Base-by-base conservation (phyloP, 139 green algal genomes). In the Mesostigma viride region DNA sequence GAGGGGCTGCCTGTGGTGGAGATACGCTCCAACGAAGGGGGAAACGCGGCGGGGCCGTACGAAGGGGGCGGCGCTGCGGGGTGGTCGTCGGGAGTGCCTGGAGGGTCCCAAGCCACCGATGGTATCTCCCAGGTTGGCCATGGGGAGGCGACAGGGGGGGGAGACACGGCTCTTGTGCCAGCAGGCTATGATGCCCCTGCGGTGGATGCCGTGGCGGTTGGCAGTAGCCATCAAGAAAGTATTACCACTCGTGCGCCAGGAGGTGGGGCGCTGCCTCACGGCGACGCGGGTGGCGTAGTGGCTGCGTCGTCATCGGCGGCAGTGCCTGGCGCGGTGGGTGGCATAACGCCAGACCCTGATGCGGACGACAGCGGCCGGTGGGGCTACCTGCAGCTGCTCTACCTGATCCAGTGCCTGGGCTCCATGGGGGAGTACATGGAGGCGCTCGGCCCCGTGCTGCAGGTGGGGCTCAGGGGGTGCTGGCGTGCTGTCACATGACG, bases 341-440 rank as follows among this genome's bases (percentile, higher is more conserved):
- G 31, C 40, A 22, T 6, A 45, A 17, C 14, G 17, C 58, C 5
- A 22, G 31, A 6, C 14, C 17, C 5, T 46, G 30, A 45, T 4
- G 31, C n/a, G 14, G 31, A 47, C 5, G 53, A 62, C 53, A 30
- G 22, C 6, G 6, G 22, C 45, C 28, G 14, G 24, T n/a, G 33
- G 46, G 64, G 35, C n/a, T 26, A 58, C 28, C 57, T 75, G 36
- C 24, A 58, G 26, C 48, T 77, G 35, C 74, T 35, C 24, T 79
- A 66, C 40, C 68, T 27, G 24, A 35, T 79, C 20, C 70, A 79
- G 62, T 62, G 48, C 1, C 63, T 79, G 28, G 71, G 63, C 1
- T 69, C 31, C 3, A 34, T 79, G 58, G 73, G 73, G 14, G 73
- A 79, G 70, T 79, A 79, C 31, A 31, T 79, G 28, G 73, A 79